These are phyloP conservation scores for Scenedesmus sp. DNA, from an alignment of 163 green algal species.

Conservation along the genomic window DNA sequence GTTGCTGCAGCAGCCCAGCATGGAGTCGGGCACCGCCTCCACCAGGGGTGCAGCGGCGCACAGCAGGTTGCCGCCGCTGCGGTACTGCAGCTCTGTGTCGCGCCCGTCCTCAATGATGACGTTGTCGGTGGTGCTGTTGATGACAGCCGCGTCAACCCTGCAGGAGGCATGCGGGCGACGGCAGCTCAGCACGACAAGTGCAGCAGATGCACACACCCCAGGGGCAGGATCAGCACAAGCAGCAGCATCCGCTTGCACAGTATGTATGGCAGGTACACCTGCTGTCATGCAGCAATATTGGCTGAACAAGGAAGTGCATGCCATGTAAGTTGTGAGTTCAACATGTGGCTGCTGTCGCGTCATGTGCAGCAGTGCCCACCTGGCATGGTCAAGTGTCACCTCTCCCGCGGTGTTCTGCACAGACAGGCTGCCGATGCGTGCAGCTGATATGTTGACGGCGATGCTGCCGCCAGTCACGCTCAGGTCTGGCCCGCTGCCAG, in stretches of 20 bases:
- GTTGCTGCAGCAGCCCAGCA: conserved; percentile 24
- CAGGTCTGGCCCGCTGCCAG: conserved; percentile 25
- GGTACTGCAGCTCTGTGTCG: conserved; percentile 51
- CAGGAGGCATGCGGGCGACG: neutral
- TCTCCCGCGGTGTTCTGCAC: conserved; percentile 7
- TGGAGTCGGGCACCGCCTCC: conserved; percentile 27
- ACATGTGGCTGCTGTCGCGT: too few species aligned
- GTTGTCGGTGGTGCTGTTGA: conserved; percentile 49
- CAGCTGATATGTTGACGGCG: conserved; percentile 41
- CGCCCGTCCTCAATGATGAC: conserved; percentile 53
- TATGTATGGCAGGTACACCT: neutral
- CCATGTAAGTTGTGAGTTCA: too few species aligned
- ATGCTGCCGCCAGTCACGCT: conserved; percentile 46
- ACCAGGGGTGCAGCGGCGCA: conserved; percentile 52
- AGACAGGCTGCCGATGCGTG: conserved; percentile 43
- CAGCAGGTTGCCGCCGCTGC: conserved; percentile 50
- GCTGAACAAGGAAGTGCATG: too few species aligned
- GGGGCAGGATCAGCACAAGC: too few species aligned
- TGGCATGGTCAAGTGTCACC: conserved; percentile 21
- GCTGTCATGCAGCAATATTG: too few species aligned
- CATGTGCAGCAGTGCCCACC: neutral
- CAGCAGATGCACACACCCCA: too few species aligned
- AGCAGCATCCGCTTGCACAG: too few species aligned
- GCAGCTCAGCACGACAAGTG: neutral
- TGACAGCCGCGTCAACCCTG: conserved; percentile 42